Conservation (phyloP, 116 monocot species). For the Phalaenopsis hybrid region DNA sequence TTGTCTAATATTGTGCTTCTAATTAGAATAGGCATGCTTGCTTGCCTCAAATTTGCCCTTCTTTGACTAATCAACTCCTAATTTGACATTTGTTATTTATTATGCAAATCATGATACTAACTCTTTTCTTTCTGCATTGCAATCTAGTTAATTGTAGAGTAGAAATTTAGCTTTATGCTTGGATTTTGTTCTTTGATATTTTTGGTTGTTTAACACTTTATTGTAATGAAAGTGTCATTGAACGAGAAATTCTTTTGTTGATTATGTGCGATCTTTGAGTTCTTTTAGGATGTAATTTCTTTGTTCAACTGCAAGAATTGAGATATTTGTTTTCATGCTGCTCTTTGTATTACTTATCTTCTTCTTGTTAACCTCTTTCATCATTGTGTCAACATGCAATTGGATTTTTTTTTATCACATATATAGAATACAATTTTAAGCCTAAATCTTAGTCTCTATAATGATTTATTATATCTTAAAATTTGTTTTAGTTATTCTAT, state of each 20-base stretch:
- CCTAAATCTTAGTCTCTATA: not conserved
- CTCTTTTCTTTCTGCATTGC: not conserved
- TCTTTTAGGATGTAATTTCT: not conserved
- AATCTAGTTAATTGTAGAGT: not conserved
- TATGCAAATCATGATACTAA: not conserved
- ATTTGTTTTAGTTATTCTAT: conserved; percentile 1
- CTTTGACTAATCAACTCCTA: not conserved
- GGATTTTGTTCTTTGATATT: not conserved
- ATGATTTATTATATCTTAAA: not conserved
- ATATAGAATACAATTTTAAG: not conserved
- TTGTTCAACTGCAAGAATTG: not conserved
- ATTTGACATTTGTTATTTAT: not conserved
- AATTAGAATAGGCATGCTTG: not conserved
- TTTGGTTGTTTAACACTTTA: not conserved
- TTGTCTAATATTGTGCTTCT: not conserved
- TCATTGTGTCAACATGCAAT: not conserved
- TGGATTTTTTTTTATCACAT: not conserved
- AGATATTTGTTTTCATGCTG: not conserved
- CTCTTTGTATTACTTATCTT: not conserved
- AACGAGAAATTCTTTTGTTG: not conserved
- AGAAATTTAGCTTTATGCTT: not conserved
- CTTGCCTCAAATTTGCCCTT: not conserved
- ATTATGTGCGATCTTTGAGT: not conserved
- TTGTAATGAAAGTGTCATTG: not conserved
- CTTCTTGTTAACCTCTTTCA: not conserved